Evolutionary conservation across 192 early-diverging fungal species (phyloP), one percentile per base, ranked within the genome.

Genomic region (Dissophora ornata): DNA sequence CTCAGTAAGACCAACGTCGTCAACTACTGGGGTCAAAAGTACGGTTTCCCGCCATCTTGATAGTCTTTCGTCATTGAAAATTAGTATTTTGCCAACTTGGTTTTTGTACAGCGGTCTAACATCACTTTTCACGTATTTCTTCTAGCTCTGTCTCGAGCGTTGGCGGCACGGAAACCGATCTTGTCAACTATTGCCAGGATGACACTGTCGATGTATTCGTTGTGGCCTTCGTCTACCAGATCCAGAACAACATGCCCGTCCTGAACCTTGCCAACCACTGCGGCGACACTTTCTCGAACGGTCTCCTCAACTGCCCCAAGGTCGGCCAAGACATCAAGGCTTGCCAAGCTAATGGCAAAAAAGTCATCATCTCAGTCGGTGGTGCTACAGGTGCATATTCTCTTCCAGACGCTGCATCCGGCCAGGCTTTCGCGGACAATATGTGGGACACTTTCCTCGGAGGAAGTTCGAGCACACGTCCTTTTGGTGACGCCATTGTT

Each of bases 291-390:
- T 54, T 56, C 86, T 0, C 81, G 82, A 16, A 84, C 88, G 26
- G n/a, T 62, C 59, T 92, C 49, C 82, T 86, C 33, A 78, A 89
- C 58, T 90, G 89, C 57, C 82, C 82, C 8, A 57, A 74, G 28
- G 56, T 93, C 15, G 87, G 80, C 16, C 48, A 67, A 11, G 90
- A 90, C 51, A 90, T 93, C 77, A 80, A 86, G 51, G 60, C 79
- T 29, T 93, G 91, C 79, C 91, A 93, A 65, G 57, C 64, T 10
- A 71, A 82, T 24, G 91, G 90, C 5, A 91, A 89, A 34, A 66
- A 68, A 3, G 67, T 93, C 2, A 69, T 88, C 18, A 80, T 91
- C 1, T 88, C 87, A 34, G 71, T 93, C 53, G 91, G 90, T 42
- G 91, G 91, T 9, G 88, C 87, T 4, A 80, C 82, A 8, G 90